Base-by-base conservation (phyloP, 768 basidiomycete genomes). In the Cyathus striatus region DNA sequence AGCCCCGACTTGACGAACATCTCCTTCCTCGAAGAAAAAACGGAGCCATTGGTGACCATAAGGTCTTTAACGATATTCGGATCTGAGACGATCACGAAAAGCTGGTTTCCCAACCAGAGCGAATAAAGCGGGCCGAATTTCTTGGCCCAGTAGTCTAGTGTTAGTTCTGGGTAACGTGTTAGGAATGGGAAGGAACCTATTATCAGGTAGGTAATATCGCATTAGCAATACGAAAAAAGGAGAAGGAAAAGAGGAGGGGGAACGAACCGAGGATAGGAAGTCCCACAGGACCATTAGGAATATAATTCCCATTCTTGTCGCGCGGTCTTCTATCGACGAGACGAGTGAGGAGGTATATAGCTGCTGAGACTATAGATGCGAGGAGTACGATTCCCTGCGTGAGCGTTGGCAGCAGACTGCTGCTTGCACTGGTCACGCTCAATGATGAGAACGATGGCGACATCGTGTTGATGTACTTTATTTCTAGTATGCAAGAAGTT, bases 21-120 rank as follows among this genome's bases (percentile, higher is more conserved):
- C 24, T 63, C 59, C 46, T 72, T 73, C n/a, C 73, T 57, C 9
- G 67, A 68, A 14, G 73, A 74, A 47, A 73, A 75, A 13, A 68
- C 58, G 9, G 69, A 55, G 35, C 73, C 69, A 36, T 73, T 70
- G 18, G 63, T 64, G 18, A 73, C 65, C 50, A 74, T 53, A 22
- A 75, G 58, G 43, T 74, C 72, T 38, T 66, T 66, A 0, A 63
- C 72, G 9, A 74, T 61, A 18, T 59, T 55, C 4, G 72, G 63
- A 47, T 72, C 70, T 4, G 71, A 73, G 24, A 76, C 44, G 30
- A 72, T 56, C 38, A 76, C 62, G 49, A 73, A 70, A 16, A 72
- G 66, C 46, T 73, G 73, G 45, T 70, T 65, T 14, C 73, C 73
- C 17, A 76, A 60, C 62, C 63, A 69, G 40, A 75, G 45, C 5